Evolutionary conservation across 139 green algal genomes (phyloP).

Genomic region (Trebouxia sp.): DNA sequence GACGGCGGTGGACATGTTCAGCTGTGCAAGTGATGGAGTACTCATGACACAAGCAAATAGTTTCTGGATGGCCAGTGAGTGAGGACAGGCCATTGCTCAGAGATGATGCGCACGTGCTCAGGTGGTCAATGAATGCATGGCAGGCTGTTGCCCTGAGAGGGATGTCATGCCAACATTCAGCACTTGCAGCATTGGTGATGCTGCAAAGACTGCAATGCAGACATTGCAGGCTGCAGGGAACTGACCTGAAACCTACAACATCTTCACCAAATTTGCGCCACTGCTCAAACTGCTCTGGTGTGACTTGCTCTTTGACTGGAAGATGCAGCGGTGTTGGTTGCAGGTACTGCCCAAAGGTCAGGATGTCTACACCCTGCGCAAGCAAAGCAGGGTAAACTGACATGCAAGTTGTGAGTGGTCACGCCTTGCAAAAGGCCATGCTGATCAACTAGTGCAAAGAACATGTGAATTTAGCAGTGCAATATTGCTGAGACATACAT

Average conservation of each 20-base stretch:
- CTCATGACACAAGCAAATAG: background rate
- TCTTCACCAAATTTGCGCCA: conserved; percentile 87
- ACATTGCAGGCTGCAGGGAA: background rate
- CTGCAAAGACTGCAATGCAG: background rate
- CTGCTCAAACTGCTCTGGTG: conserved; percentile 93
- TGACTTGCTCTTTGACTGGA: conserved; percentile 85
- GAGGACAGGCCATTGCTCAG: background rate
- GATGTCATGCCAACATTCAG: background rate
- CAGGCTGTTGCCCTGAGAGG: background rate
- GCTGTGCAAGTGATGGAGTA: background rate
- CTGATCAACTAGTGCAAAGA: too few relatives aligned
- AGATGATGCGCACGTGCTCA: background rate
- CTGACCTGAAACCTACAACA: conserved; percentile 81
- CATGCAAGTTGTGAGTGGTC: too few relatives aligned
- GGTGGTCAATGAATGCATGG: background rate
- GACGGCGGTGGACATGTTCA: background rate
- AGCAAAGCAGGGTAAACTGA: too few relatives aligned
- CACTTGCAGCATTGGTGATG: background rate
- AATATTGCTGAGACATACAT: too few relatives aligned
- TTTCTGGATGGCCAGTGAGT: background rate
- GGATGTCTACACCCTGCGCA: conserved; percentile 79
- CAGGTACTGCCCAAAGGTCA: conserved; percentile 98
- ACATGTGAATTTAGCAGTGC: too few relatives aligned
- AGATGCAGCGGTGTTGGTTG: conserved; percentile 93
- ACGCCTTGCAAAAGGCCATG: too few relatives aligned